phyloP scores from a whole-genome alignment of 805 yeast genomes.

The Candida multigemmis region DNA sequence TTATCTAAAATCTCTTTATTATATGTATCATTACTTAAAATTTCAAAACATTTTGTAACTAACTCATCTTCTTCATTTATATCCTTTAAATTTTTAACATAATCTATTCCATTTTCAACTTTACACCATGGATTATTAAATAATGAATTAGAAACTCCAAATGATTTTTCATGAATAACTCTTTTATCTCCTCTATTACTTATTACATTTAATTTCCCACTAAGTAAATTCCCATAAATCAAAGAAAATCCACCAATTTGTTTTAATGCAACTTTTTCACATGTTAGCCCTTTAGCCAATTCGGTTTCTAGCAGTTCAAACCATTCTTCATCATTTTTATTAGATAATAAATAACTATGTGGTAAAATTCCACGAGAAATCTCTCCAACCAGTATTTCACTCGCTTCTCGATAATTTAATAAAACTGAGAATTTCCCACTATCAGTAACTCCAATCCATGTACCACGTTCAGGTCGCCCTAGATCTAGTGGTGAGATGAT shows the following conservation, averaged over 20 bases:
- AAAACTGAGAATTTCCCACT: constrained; percentile 60
- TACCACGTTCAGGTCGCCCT: constrained; percentile 68
- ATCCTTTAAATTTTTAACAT: constrained; percentile 2
- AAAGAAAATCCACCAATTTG: constrained; percentile 57
- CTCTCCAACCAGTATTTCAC: constrained; percentile 15
- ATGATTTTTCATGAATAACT: constrained; percentile 20
- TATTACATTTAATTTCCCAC: constrained; percentile 33
- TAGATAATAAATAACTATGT: constrained; percentile 30
- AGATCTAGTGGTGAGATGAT: constrained; percentile 68
- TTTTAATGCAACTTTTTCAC: constrained; percentile 8
- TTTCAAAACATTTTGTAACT: constrained; percentile 40
- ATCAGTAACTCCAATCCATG: constrained; percentile 78
- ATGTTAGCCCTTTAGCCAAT: constrained; percentile 4
- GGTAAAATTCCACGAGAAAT: constrained; percentile 50
- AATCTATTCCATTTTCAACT: constrained; percentile 40
- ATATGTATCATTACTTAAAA: constrained; percentile 41
- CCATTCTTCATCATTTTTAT: constrained; percentile 37
- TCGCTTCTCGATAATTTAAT: constrained; percentile 60
- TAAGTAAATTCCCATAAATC: constrained; percentile 41
- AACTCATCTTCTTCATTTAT: constrained; percentile 28
- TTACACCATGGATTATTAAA: constrained; percentile 70
- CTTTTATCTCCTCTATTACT: constrained; percentile 42
- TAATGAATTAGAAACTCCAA: constrained; percentile 66
- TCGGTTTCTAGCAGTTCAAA: constrained; percentile 15
- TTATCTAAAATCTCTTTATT: constrained; percentile 8